phyloP scores from a whole-genome alignment of 192 early-diverging fungal species.

The Physocladia obscura region DNA sequence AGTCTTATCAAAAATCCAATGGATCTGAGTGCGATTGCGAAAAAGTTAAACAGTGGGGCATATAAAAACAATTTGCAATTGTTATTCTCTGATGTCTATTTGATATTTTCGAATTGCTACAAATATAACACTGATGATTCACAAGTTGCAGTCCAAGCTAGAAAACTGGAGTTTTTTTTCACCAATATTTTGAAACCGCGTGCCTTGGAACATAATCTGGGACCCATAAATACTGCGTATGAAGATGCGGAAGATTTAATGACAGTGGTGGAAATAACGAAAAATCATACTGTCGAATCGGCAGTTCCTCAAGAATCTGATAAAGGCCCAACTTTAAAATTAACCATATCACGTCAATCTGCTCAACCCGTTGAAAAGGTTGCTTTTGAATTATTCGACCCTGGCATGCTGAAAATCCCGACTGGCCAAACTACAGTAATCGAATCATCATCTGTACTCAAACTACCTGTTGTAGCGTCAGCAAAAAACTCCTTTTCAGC shows the following conservation, averaged over 20 bases:
- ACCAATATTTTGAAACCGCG: conserved; percentile 21
- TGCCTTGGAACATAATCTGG: conserved; percentile 10
- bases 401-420: too few relatives aligned
- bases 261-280: too few relatives aligned
- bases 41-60: conserved; percentile 50
- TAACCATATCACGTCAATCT: too few relatives aligned
- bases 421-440: too few relatives aligned
- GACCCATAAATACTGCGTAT: conserved; percentile 6
- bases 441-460: too few relatives aligned
- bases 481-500: too few relatives aligned
- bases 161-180: conserved; percentile 34
- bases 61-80: conserved; percentile 49
- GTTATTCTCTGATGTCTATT: conserved; percentile 61
- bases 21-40: conserved; percentile 67
- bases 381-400: too few relatives aligned
- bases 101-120: conserved; percentile 73
- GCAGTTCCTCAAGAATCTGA: too few relatives aligned
- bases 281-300: too few relatives aligned
- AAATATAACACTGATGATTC: conserved; percentile 65
- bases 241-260: conserved; percentile 17
- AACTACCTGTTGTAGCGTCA: too few relatives aligned
- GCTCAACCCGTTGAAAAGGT: too few relatives aligned
- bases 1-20: conserved; percentile 64
- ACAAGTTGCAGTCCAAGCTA: conserved; percentile 31
- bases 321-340: too few relatives aligned